Base-by-base conservation (phyloP, 75 land plant genomes). In the Isoetes taiwanensis region DNA sequence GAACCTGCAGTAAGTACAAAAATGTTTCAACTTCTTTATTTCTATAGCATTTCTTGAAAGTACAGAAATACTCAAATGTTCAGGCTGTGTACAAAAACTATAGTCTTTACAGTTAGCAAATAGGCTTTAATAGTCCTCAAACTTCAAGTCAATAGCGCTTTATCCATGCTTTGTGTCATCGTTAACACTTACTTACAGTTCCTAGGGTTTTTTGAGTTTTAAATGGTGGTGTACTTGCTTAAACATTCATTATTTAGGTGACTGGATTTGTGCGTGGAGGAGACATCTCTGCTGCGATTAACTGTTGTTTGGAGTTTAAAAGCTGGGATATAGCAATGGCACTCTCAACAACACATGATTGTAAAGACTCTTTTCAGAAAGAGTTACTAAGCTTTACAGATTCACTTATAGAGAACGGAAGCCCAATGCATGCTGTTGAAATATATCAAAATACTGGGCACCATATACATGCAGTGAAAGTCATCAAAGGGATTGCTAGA, bases 281-380 rank as follows among this genome's bases (percentile, higher is more conserved):
- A 3, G 26, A 63, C 10, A 39, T 37, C 34, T 30, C 34, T 11
- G 56, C 41, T 0, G 71, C 74, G 30, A 57, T 71, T 0, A 58
- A 71, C 27, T 58, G 69, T 19, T 71, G 74, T 64, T 41, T 71
- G 32, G 67, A 71, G 48, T 58, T 71, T 14, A 58, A 71, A 39
- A 48, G 58, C 26, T 71, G 74, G 74, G 62, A 71, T 27, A 52
- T 46, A 40, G 74, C 63, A n/a, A 35, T 64, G 32, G 56, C 38
- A 6, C 54, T 71, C 33, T 56, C 66, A 32, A 37, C 10, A 25
- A 33, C 48, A 65, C 42, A 71, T 26, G 37, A 71, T 28, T 57
- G 56, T 58, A 53, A 35, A 1, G 52, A 52, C 10, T 2, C 30
- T 28, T 57, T 64, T 21, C 58, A 59, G 30, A 52, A 31, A 2